Conservation (phyloP, 768 basidiomycete genomes). For the Lentinula boryana region DNA sequence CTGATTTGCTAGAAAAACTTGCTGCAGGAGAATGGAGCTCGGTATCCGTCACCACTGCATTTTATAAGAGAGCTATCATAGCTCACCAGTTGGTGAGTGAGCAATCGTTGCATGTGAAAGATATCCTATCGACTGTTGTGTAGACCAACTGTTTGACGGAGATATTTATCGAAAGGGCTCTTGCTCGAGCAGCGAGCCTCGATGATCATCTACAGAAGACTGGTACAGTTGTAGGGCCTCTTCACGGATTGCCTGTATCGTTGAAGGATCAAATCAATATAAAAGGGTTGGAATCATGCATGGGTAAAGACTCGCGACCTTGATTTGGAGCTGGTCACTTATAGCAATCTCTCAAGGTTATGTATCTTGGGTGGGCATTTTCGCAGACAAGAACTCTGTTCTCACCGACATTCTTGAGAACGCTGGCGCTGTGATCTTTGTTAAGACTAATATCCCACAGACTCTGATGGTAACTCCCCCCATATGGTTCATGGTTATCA, state of each 20-base stretch:
- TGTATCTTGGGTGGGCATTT: constrained; percentile 63
- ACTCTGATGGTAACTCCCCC: constrained; percentile 53
- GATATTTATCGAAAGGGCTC: constrained; percentile 71
- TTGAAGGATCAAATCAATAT: constrained; percentile 71
- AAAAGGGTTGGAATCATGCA: constrained; percentile 62
- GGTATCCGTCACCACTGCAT: constrained; percentile 66
- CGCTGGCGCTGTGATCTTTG: constrained; percentile 65
- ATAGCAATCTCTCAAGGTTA: constrained; percentile 41
- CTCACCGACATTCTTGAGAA: constrained; percentile 62
- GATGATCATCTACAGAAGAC: constrained; percentile 58
- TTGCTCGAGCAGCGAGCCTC: constrained; percentile 56
- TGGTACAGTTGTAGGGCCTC: constrained; percentile 61
- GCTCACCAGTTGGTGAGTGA: constrained; percentile 68
- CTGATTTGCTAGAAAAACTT: constrained; percentile 46
- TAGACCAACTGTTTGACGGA: constrained; percentile 81
- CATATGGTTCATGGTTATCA: background rate
- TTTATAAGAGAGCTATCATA: constrained; percentile 70
- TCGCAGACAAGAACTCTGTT: constrained; percentile 51
- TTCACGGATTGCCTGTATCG: constrained; percentile 73
- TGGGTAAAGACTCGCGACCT: constrained; percentile 35
- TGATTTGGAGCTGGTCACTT: background rate
- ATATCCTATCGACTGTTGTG: background rate
- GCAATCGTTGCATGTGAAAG: background rate
- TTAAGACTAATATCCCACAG: constrained; percentile 74
- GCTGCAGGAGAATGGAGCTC: constrained; percentile 52